Base-by-base conservation (phyloP, 1,284 basidiomycete genomes). In the Ganoderma multipileum region DNA sequence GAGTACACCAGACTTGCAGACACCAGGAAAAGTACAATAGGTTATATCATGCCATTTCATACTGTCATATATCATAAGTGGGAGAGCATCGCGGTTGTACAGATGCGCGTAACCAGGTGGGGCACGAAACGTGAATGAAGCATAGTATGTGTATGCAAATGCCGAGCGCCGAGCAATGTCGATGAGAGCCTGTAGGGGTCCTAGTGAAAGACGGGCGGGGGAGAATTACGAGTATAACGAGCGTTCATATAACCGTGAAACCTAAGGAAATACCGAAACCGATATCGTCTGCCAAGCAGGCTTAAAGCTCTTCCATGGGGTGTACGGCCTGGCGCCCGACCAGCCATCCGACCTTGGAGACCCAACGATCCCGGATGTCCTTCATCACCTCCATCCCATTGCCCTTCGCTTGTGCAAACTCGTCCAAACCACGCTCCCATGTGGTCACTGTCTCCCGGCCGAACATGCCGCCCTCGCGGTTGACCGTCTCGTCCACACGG, bases 381-480 rank as follows among this genome's bases (percentile, higher is more conserved):
- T 85, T 82, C 84, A 94, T 86, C 55, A 84, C 79, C 30, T 83
- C 80, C 71, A 84, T 80, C 3, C 86, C 86, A 66, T 88, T 44
- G 74, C 83, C 76, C 84, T 87, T 74, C 44, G 82, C 80, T 52
- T 84, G 84, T 2, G 89, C 88, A 75, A 91, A 86, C 63, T 86
- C 85, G 65, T 94, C 91, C 74, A 95, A 76, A 2, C 82, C 85
- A 58, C 87, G 84, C 72, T 89, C 88, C 93, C 93, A 95, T 8
- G 80, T 81, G 67, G 83, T 79, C 33, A 91, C 91, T 16, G 84
- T 86, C 69, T 93, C 91, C 60, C 83, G 85, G 7, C 91, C 88
- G 77, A 93, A 94, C 92, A 95, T 93, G 5, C 91, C 88, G 7
- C 87, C 91, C 71, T 91, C 83, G n/a, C 80, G 82, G 75, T 94